phyloP scores from a whole-genome alignment of 2,329 filamentous ascomycete genomes.

The Scolecobasidium constrictum region DNA sequence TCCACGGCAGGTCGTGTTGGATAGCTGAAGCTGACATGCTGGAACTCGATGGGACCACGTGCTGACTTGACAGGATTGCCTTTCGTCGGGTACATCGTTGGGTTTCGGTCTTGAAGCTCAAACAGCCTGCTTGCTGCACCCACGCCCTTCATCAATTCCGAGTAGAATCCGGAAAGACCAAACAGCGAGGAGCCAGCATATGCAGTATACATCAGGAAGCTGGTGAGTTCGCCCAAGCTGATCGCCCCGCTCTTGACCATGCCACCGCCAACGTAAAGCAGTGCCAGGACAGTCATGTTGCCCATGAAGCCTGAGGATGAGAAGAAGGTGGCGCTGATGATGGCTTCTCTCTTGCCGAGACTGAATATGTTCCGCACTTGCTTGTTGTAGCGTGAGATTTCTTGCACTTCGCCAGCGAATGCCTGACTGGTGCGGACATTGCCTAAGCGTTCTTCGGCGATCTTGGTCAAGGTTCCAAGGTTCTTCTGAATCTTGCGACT shows the following conservation, averaged over 20 bases:
- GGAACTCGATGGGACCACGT: constrained; percentile 79
- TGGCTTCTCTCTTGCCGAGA: constrained; percentile 74
- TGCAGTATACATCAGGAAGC: constrained; percentile 97
- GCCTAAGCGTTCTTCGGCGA: constrained; percentile 92
- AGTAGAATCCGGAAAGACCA: constrained; percentile 91
- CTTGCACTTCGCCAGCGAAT: constrained; percentile 85
- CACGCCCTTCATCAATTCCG: constrained; percentile 97
- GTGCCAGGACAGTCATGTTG: constrained; percentile 88
- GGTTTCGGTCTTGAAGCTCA: constrained; percentile 83
- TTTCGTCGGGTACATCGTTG: constrained; percentile 77
- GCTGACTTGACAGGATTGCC: constrained; percentile 72
- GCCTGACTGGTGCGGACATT: constrained; percentile 96
- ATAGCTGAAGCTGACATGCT: constrained; percentile 79
- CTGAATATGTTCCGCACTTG: constrained; percentile 89
- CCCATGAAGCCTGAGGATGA: constrained; percentile 77
- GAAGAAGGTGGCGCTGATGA: constrained; percentile 88
- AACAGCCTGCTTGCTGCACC: constrained; percentile 94
- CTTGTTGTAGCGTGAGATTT: constrained; percentile 81
- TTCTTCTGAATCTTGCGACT: constrained; percentile 92
- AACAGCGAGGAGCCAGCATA: constrained; percentile 81
- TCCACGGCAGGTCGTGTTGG: constrained; percentile 83
- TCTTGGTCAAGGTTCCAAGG: constrained; percentile 84
- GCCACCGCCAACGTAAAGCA: constrained; percentile 81
- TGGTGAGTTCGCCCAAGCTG: constrained; percentile 83
- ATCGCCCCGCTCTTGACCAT: constrained; percentile 82